Base-by-base conservation (phyloP, 345 rosid species). In the Noccaea caerulescens region DNA sequence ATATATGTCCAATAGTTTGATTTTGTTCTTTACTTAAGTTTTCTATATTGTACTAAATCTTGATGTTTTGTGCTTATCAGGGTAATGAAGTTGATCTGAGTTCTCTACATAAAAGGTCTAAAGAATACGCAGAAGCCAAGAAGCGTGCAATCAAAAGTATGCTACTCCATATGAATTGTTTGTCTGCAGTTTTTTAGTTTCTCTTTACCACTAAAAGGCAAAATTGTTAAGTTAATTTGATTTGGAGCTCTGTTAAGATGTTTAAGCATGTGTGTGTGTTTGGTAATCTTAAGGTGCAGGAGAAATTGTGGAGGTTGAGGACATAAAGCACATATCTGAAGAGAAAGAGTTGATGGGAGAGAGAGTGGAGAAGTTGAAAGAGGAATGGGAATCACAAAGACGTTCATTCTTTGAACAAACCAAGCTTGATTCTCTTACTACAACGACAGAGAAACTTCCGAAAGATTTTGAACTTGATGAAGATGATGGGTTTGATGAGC, bases 81-180 rank as follows among this genome's bases (percentile, higher is more conserved):
- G 90, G 85, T 42, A 57, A 11, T 51, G 87, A 85, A 64, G 68
- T 89, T 78, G 91, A 82, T 78, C 38, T 87, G 61, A 53, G 66
- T 23, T 68, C 57, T 65, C 44, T 91, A 14, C 83, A 83, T 69
- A 85, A 77, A 67, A 71, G 72, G 80, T 80, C 93, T 57, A 60
- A 34, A 3, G 89, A 80, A 33, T 91, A 94, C 77, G 87, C 85
- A 6, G 80, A 80, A 63, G 86, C 89, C 54, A 94, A 91, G 87
- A 85, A 83, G 66, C 84, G 55, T 14, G 90, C 91, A 60, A 73
- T 88, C 32, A 46, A 76, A 88, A 86, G 97, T 94, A 76, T 69
- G 43, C 44, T 60, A 60, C 45, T 66, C 58, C 69, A 2, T 34
- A 60, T 62, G 12, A 25, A 61, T 50, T 59, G 27, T 27, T 45